Base-by-base conservation (phyloP, 371 early-diverging fungal species). In the Apophysomyces ossiformis region DNA sequence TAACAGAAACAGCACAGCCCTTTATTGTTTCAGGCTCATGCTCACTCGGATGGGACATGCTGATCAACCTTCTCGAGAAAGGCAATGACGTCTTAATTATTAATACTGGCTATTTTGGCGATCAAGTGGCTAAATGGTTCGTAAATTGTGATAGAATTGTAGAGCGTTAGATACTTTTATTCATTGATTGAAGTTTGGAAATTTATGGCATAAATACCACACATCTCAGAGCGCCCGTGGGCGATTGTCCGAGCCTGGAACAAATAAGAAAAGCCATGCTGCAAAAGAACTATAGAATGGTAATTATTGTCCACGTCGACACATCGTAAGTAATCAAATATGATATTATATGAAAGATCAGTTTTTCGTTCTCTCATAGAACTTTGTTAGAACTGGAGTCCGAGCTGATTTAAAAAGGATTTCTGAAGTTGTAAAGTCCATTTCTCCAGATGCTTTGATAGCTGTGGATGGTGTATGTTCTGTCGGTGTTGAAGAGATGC, bases 381-480 rank as follows among this genome's bases (percentile, higher is more conserved):
- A 43, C 9, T 54, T 11, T 37, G 21, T 26, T 64, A 81, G 82
- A 38, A 93, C 97, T 41, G 96, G 97, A 65, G 97, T 97, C 38
- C 81, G 95, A 66, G 79, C 85, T 57, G 93, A 96, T 73, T 86
- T 96, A 66, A 81, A 93, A 81, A 80, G 82, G 38, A 85, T 97
- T 64, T 86, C 93, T 47, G 83, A 84, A 62, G 71, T 92, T 44
- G 92, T 97, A 41, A 82, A 86, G 62, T 78, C 87, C 50, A 78
- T 85, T 36, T 95, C 95, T 5, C 97, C 97, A 13, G 83, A 88
- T n/a, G 95, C 97, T 35, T 82, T 98, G 58, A 93, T 98, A 43
- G 88, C 93, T 21, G 90, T 98, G 39, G 99, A 97, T 75, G 97
- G 94, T 74, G 99, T 98, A 18, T 98, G 99, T 81, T 93, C 96